Percentiles rank a stretch among this genome's conserved stretches.
phyloP scores from a whole-genome alignment of 306 rosid species.

The Ammopiptanthus mongolicus region DNA sequence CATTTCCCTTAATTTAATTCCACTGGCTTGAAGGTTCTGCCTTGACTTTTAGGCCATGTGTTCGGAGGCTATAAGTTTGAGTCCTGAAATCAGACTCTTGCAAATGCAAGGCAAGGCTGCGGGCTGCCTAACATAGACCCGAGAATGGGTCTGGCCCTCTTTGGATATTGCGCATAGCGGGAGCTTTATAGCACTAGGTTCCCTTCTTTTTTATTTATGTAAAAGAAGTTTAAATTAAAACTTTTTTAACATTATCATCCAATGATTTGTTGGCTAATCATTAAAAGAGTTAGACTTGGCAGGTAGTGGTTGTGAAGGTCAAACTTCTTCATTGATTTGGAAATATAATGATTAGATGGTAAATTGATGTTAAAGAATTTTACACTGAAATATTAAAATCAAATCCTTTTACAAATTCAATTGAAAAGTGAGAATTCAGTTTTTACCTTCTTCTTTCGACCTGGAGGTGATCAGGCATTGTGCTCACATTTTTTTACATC shows the following conservation, averaged over 20 bases:
- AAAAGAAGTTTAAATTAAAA: background rate
- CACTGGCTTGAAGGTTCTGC: background rate
- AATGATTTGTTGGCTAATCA: background rate
- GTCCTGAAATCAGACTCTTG: background rate
- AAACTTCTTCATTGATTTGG: background rate
- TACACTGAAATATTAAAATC: background rate
- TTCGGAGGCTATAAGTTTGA: background rate
- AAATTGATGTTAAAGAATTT: background rate
- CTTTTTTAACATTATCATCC: background rate
- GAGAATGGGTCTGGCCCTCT: background rate
- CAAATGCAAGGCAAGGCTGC: background rate
- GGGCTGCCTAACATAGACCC: background rate
- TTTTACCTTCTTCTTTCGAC: constrained; percentile 1
- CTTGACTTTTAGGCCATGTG: background rate
- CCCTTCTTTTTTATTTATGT: too few species aligned
- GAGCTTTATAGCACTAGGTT: background rate
- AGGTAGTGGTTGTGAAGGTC: background rate
- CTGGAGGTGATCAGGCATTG: background rate
- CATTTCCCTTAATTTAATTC: background rate
- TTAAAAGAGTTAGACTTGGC: background rate
- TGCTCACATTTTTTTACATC: background rate
- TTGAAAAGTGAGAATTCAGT: background rate
- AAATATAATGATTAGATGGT: background rate
- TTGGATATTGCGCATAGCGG: background rate
- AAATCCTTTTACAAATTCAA: background rate